Conservation (phyloP, 305 asterid genomes). For the Fraxinus baroniana region DNA sequence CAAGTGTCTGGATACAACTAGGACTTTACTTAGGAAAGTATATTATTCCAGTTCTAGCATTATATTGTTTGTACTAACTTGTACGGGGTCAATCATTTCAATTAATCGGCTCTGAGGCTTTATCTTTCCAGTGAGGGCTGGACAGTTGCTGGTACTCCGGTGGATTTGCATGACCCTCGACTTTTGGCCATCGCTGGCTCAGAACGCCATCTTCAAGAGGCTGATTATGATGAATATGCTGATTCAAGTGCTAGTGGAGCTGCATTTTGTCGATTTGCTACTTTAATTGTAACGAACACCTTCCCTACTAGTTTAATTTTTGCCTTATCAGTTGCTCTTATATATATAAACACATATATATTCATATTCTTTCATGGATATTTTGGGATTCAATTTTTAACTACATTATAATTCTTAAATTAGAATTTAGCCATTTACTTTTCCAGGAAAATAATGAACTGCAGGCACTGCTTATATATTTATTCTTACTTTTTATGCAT, state of each 20-base stretch:
- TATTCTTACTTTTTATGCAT: not conserved
- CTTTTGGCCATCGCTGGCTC: slow-evolving; percentile 48
- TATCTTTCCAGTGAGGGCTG: slow-evolving; percentile 37
- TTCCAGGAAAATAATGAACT: not conserved
- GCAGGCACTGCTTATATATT: not conserved
- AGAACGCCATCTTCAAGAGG: slow-evolving; percentile 43
- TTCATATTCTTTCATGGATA: not conserved
- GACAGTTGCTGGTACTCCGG: slow-evolving; percentile 47
- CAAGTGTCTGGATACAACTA: not conserved
- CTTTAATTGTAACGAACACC: slow-evolving; percentile 38
- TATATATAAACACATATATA: too few species aligned
- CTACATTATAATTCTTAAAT: not conserved
- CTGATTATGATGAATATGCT: slow-evolving; percentile 49
- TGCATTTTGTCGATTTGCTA: slow-evolving; percentile 55
- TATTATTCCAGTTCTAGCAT: not conserved
- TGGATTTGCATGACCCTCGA: slow-evolving; percentile 46
- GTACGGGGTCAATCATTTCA: not conserved
- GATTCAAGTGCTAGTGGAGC: slow-evolving; percentile 53
- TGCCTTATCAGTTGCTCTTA: not conserved
- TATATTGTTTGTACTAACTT: not conserved
- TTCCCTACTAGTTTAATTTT: not conserved
- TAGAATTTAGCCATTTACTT: not conserved
- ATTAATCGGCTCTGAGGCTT: not conserved
- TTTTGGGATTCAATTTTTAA: not conserved
- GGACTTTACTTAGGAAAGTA: not conserved